These are phyloP conservation scores for Cymbopogon citratus DNA, from an alignment of 176 grass and related monocot species.

Conservation along the genomic window DNA sequence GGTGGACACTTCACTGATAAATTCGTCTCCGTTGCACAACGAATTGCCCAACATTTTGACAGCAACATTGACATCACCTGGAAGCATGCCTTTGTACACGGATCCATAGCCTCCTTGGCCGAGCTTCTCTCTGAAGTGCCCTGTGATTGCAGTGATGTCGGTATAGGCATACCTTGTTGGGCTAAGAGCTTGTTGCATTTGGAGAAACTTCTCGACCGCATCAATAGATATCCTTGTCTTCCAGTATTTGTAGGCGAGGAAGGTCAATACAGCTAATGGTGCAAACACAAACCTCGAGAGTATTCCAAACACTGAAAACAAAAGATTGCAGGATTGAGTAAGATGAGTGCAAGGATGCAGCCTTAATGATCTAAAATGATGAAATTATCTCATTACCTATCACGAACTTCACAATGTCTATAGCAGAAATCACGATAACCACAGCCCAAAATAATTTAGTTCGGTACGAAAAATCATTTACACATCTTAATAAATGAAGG, in stretches of 20 bases:
- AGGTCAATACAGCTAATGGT: not conserved
- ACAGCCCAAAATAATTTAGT: slow-evolving; percentile 12
- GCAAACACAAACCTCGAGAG: slow-evolving; percentile 20
- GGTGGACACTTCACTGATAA: not conserved
- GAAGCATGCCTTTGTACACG: not conserved
- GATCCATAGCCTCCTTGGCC: not conserved
- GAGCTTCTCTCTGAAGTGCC: not conserved
- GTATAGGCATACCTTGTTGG: not conserved
- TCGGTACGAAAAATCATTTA: not conserved
- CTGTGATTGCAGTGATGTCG: not conserved
- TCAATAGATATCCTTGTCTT: not conserved
- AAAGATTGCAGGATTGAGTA: not conserved
- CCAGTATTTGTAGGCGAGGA: not conserved
- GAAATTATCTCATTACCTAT: not conserved
- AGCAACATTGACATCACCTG: not conserved
- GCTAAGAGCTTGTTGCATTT: not conserved
- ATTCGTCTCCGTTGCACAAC: not conserved
- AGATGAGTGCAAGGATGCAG: not conserved
- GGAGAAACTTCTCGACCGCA: not conserved
- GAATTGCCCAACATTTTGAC: not conserved
- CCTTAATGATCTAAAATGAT: not conserved
- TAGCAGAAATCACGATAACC: not conserved
- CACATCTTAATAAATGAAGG: not conserved
- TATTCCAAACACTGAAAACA: not conserved
- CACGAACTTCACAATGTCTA: not conserved